Percentiles rank a stretch among this genome's conserved stretches.
These are phyloP conservation scores for Waltergamsia citrina DNA, from an alignment of 2,329 filamentous ascomycete genomes.

Conservation along the genomic window DNA sequence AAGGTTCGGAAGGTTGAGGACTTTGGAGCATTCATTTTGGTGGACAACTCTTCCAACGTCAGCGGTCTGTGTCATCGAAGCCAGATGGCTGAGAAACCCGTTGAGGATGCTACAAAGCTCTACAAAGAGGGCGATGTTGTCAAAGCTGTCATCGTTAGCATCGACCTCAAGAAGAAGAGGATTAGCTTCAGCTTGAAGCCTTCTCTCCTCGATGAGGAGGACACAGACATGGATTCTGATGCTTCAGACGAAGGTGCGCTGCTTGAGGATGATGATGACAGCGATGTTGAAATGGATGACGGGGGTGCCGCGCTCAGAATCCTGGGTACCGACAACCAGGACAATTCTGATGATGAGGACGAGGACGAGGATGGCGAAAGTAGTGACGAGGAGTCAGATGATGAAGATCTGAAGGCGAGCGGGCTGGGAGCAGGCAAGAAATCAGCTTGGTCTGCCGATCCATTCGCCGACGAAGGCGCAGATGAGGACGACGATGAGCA, in stretches of 20 bases:
- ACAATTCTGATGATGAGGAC: constrained; percentile 25
- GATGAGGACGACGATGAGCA: constrained; percentile 23
- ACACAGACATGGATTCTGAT: constrained; percentile 38
- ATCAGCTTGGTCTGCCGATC: constrained; percentile 79
- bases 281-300: constrained; percentile 41
- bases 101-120: constrained; percentile 79
- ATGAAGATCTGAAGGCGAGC: constrained; percentile 29
- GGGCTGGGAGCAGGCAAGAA: constrained; percentile 67
- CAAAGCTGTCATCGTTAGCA: constrained; percentile 77
- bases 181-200: constrained; percentile 90
- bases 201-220: constrained; percentile 69
- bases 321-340: constrained; percentile 34
- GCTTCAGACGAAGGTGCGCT: constrained; percentile 35
- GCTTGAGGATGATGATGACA: constrained; percentile 36
- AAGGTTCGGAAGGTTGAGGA: constrained; percentile 91
- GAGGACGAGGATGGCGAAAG: constrained; percentile 35
- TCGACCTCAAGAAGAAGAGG: constrained; percentile 65
- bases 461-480: constrained; percentile 49
- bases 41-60: constrained; percentile 80
- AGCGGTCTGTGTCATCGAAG: constrained; percentile 89
- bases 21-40: constrained; percentile 87
- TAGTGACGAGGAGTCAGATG: constrained; percentile 24
- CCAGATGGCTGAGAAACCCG: constrained; percentile 77
- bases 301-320: constrained; percentile 31
- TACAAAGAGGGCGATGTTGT: constrained; percentile 89